Conservation (phyloP, 2,329 filamentous ascomycete genomes). For the Magnaporthales sp. region DNA sequence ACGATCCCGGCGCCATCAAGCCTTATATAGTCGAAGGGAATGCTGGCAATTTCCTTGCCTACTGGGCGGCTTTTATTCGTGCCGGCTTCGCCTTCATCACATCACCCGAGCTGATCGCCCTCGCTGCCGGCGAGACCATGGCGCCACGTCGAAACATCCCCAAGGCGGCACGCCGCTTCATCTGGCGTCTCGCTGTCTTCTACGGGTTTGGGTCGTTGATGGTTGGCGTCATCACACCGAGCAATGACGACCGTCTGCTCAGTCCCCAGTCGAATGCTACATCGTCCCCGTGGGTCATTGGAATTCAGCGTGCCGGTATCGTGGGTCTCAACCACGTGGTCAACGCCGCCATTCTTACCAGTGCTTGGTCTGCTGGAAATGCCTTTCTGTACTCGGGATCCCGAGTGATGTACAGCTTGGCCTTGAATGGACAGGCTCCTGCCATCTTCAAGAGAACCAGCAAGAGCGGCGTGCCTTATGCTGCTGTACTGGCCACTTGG, state of each 20-base stretch:
- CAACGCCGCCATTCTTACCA: constrained; percentile 53
- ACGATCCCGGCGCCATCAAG: constrained; percentile 36
- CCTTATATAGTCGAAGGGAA: constrained; percentile 34
- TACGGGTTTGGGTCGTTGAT: constrained; percentile 55
- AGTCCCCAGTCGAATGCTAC: constrained; percentile 48
- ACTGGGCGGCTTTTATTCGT: constrained; percentile 47
- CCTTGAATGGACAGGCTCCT: constrained; percentile 58
- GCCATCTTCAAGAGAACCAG: constrained; percentile 50
- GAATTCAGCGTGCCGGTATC: constrained; percentile 59
- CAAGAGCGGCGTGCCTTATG: constrained; percentile 51
- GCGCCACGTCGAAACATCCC: constrained; percentile 59
- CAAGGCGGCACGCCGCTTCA: constrained; percentile 52
- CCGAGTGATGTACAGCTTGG: constrained; percentile 61
- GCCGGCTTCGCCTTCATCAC: constrained; percentile 55
- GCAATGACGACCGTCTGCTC: constrained; percentile 53
- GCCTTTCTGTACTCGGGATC: constrained; percentile 57
- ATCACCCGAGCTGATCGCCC: constrained; percentile 50
- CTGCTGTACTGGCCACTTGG: constrained; percentile 43
- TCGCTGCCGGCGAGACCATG: constrained; percentile 56
- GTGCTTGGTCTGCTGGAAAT: constrained; percentile 49
- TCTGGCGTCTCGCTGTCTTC: constrained; percentile 54
- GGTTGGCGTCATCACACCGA: constrained; percentile 55
- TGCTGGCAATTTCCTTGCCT: constrained; percentile 47
- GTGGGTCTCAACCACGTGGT: constrained; percentile 52
- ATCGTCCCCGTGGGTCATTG: constrained; percentile 56